Evolutionary conservation across 306 rosid species (phyloP).

Genomic region (Vigna radiata): DNA sequence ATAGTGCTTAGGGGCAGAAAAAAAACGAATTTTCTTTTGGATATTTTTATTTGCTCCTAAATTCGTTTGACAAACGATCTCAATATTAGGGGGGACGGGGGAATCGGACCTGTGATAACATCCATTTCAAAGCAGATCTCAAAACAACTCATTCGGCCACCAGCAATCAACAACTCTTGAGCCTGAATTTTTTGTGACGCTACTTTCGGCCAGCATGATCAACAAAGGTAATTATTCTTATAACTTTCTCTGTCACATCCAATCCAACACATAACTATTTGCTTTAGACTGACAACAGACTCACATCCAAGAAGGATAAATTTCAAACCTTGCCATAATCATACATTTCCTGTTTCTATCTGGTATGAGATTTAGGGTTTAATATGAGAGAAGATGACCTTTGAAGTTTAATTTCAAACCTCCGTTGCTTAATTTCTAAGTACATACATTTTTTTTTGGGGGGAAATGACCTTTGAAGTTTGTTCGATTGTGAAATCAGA

Average conservation of each 20-base stretch:
- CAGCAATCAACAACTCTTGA: background rate
- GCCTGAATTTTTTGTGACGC: background rate
- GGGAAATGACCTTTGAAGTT: too few species aligned
- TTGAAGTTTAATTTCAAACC: too few species aligned
- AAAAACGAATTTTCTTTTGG: too few species aligned
- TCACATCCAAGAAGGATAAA: too few species aligned
- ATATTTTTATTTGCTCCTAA: too few species aligned
- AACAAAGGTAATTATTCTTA: background rate
- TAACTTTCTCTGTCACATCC: background rate
- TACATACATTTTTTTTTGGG: background rate
- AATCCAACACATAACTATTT: background rate
- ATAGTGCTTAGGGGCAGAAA: too few species aligned
- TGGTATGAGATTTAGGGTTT: background rate
- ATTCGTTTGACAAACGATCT: background rate
- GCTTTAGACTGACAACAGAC: background rate
- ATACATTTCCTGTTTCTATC: background rate
- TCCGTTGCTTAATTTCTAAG: constrained; percentile 36
- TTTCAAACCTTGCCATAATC: too few species aligned
- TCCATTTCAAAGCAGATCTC: background rate
- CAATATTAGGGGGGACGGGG: background rate
- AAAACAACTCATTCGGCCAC: background rate
- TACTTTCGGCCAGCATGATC: constrained; percentile 10
- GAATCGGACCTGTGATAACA: background rate
- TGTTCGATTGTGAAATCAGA: too few species aligned
- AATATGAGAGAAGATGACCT: background rate